phyloP scores from a whole-genome alignment of 176 grass and related monocot genomes.

The Lolium perenne region DNA sequence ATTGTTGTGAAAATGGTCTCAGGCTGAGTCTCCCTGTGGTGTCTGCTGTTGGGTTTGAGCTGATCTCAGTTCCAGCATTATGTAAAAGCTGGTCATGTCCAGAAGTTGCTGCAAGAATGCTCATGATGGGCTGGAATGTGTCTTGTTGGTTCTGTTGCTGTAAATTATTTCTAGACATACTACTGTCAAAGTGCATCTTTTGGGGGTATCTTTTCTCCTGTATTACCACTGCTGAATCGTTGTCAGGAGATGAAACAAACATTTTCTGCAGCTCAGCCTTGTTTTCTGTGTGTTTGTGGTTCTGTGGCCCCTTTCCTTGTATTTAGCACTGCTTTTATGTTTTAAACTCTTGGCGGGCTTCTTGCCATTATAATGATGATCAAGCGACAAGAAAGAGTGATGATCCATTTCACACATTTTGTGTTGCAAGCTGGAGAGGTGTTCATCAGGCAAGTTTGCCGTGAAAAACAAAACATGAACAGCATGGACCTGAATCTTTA shows the following conservation, averaged over 20 bases:
- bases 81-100: slow-evolving; percentile 42
- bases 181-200: not conserved
- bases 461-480: too few relatives aligned
- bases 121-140: not conserved
- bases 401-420: not conserved
- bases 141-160: slow-evolving; percentile 12
- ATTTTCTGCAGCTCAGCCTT: not conserved
- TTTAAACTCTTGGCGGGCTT: not conserved
- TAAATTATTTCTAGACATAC: slow-evolving; percentile 33
- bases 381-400: not conserved
- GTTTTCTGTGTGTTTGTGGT: not conserved
- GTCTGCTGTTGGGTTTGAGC: slow-evolving; percentile 23
- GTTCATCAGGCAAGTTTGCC: not conserved
- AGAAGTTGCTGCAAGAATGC: slow-evolving; percentile 15
- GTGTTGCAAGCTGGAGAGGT: slow-evolving; percentile 1
- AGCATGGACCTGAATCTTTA: too few relatives aligned
- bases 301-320: not conserved
- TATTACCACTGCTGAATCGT: not conserved
- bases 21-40: slow-evolving; percentile 45
- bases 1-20: slow-evolving; percentile 78
- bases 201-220: not conserved
- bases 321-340: not conserved
- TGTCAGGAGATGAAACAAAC: not conserved
- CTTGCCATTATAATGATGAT: not conserved
- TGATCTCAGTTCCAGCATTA: not conserved